Evolutionary conservation across 2,329 filamentous ascomycete genomes (phyloP).

Genomic region (Cercospora canescens): DNA sequence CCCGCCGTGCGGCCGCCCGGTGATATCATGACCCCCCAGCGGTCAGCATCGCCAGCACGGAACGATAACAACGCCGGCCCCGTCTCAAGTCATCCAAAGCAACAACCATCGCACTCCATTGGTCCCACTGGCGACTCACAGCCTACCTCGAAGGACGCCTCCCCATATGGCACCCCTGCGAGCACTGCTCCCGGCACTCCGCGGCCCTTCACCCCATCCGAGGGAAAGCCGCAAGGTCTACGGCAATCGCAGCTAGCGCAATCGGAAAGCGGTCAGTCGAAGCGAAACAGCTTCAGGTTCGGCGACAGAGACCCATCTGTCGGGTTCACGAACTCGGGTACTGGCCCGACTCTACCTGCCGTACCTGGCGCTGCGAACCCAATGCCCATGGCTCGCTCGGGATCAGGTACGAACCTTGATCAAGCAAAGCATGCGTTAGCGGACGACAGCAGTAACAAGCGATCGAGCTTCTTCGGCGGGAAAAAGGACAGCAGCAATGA

Average conservation of each 20-base stretch:
- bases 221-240: conserved; percentile 68
- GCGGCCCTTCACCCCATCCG: conserved; percentile 67
- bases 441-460: conserved; percentile 53
- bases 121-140: conserved; percentile 58
- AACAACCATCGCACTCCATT: conserved; percentile 56
- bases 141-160: conserved; percentile 57
- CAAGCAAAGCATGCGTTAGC: conserved; percentile 12
- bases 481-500: conserved; percentile 53
- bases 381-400: conserved; percentile 45
- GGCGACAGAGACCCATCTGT: conserved; percentile 69
- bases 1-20: conserved; percentile 42
- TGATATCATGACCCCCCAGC: conserved; percentile 66
- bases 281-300: conserved; percentile 78
- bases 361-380: conserved; percentile 6
- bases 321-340: conserved; percentile 46
- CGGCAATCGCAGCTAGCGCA: conserved; percentile 61
- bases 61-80: conserved; percentile 33
- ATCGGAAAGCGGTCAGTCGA: conserved; percentile 13
- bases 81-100: conserved; percentile 49
- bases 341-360: conserved; percentile 34
- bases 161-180: conserved; percentile 61
- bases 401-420: conserved; percentile 21
- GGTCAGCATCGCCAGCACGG: conserved; percentile 37
- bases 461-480: conserved; percentile 55
- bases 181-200: conserved; percentile 56